Base-by-base conservation (phyloP, 2,329 filamentous ascomycete species). In the Pseudogymnoascus sp. region DNA sequence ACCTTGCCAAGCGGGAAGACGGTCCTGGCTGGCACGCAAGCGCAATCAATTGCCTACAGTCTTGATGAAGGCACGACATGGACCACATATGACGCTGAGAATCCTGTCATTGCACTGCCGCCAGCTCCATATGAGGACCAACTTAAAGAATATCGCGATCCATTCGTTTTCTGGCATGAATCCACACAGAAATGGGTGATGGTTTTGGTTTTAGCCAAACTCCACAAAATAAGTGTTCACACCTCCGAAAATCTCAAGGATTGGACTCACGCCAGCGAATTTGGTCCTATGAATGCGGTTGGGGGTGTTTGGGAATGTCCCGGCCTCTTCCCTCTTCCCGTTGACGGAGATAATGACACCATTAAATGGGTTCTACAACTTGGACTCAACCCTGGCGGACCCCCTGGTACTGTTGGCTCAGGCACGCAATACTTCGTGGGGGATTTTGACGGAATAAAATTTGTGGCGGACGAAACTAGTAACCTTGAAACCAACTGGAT, bases 401-500 rank as follows among this genome's bases (percentile, higher is more conserved):
- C 81, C 0, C 71, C 78, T 0, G 82, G 37, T 12, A 19, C 18
- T 18, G 18, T 82, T 7, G 82, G 82, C 0, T 82, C 78, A 1
- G 75, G 78, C 15, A 76, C 75, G 0, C 70, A 83, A 67, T 84
- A 84, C 67, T 81, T 80, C 72, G 71, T 79, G 0, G 83, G 84
- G 3, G 72, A 70, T 2, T 86, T 85, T 73, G 84, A 87, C 63
- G 84, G 83, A n/a, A 85, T 81, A 0, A 79, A 83, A 67, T 86
- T 84, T 61, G 69, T 66, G 13, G 68, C 77, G 1, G 70, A 73
- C 23, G 79, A 80, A 63, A 66, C 63, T 1, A 71, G 70, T 5
- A 71, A 74, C 6, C 70, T 74, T 37, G 77, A 79, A 67, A 79
- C 82, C 65, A 81, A 79, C 66, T 81, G 82, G 64, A 82, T 82